Percentiles rank a stretch among this genome's conserved stretches.
These are phyloP conservation scores for Hericium alpestre DNA, from an alignment of 768 basidiomycete genomes.

Conservation along the genomic window DNA sequence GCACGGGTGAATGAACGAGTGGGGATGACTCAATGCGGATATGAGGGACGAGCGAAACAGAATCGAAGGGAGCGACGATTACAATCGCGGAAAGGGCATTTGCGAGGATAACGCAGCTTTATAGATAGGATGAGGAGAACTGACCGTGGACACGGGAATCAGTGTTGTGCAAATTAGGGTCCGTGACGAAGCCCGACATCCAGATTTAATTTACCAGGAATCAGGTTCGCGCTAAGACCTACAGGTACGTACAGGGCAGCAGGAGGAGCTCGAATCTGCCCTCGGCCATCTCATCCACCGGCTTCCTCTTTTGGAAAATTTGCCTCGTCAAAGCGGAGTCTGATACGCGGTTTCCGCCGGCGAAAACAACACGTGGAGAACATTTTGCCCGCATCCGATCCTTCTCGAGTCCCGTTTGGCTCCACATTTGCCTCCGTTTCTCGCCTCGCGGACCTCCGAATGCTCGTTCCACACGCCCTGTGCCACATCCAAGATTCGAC, in stretches of 20 bases:
- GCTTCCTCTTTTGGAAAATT: no score
- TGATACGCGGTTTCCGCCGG: no score
- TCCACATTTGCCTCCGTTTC: no score
- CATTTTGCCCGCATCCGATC: no score
- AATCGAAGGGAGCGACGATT: neutral
- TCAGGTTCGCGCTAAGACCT: neutral
- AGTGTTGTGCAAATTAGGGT: slow-evolving; percentile 2
- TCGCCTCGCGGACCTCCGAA: no score
- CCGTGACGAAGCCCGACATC: neutral
- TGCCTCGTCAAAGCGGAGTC: no score
- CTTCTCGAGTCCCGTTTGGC: no score
- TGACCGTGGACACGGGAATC: slow-evolving; percentile 5
- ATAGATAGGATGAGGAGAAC: slow-evolving; percentile 6
- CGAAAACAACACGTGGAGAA: no score
- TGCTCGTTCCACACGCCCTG: no score
- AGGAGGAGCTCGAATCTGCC: no score
- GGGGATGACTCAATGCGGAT: neutral
- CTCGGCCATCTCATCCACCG: no score
- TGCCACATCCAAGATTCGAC: no score
- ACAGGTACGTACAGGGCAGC: neutral
- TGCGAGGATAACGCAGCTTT: slow-evolving; percentile 4
- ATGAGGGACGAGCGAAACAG: neutral
- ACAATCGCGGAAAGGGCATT: slow-evolving; percentile 1
- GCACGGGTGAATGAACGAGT: slow-evolving; percentile 1
- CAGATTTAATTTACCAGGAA: neutral